Conservation (phyloP, 2,329 filamentous ascomycete species). For the Alternaria infectoria region DNA sequence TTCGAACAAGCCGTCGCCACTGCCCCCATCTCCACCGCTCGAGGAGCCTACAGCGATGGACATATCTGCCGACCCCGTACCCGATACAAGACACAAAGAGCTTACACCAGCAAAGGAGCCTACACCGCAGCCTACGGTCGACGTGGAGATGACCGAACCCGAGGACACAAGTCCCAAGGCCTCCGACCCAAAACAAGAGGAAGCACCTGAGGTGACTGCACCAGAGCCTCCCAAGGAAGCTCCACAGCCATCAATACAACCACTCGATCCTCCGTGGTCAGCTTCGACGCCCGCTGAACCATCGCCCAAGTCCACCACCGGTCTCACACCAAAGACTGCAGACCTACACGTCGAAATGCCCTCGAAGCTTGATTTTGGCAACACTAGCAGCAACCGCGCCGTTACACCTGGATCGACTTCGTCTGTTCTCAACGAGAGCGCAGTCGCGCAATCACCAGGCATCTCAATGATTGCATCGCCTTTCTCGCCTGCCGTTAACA, state of each 20-base stretch:
- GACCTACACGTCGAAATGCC: slow-evolving; percentile 42
- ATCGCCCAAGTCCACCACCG: slow-evolving; percentile 17
- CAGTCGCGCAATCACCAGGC: slow-evolving; percentile 40
- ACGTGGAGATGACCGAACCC: slow-evolving; percentile 27
- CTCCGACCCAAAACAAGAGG: slow-evolving; percentile 32
- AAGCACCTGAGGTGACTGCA: slow-evolving; percentile 37
- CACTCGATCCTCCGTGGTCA: slow-evolving; percentile 43
- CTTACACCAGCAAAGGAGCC: slow-evolving; percentile 33
- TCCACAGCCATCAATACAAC: slow-evolving; percentile 40
- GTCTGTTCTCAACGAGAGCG: slow-evolving; percentile 22
- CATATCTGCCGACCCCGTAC: slow-evolving; percentile 26
- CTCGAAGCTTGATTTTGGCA: slow-evolving; percentile 30
- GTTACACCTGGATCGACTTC: slow-evolving; percentile 36
- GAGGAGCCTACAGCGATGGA: slow-evolving; percentile 38
- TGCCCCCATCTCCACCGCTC: slow-evolving; percentile 30
- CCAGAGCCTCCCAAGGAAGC: slow-evolving; percentile 24
- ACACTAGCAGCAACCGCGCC: slow-evolving; percentile 20
- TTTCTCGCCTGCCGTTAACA: slow-evolving; percentile 50
- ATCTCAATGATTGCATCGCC: slow-evolving; percentile 30
- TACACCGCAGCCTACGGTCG: slow-evolving; percentile 20
- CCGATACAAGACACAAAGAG: slow-evolving; percentile 26
- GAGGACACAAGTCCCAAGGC: slow-evolving; percentile 19
- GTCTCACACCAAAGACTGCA: slow-evolving; percentile 18
- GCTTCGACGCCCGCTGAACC: slow-evolving; percentile 20
- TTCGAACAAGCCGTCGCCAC: slow-evolving; percentile 41